These are phyloP conservation scores for Plasmodium cynomolgi DNA, from an alignment of 169 alveolate species.

Conservation along the genomic window DNA sequence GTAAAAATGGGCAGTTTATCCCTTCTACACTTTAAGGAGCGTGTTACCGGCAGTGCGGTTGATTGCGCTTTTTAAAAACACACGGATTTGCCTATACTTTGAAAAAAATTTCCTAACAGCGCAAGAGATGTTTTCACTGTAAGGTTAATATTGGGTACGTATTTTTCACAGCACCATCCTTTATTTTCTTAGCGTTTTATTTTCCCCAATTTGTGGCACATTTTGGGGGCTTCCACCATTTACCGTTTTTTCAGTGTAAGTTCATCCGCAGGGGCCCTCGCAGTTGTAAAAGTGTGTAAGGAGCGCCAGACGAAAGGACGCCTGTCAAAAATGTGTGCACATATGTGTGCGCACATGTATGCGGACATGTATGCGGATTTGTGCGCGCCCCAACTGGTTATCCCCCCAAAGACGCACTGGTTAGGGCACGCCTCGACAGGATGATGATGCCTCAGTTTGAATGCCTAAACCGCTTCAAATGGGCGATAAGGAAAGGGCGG, in stretches of 20 bases:
- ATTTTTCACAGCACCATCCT: not conserved
- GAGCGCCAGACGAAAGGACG: not conserved
- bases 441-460: conserved; percentile 2
- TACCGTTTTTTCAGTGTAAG: not conserved
- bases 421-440: not conserved
- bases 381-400: not conserved
- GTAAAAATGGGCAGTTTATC: not conserved
- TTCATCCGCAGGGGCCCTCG: not conserved
- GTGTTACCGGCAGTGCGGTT: not conserved
- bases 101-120: not conserved
- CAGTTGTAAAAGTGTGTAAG: not conserved
- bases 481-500: not conserved
- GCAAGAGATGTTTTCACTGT: not conserved
- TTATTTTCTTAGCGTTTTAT: not conserved
- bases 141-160: not conserved
- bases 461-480: not conserved
- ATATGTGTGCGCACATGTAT: not conserved
- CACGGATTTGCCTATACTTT: not conserved
- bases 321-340: not conserved
- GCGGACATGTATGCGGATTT: not conserved
- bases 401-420: not conserved
- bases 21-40: not conserved
- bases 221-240: not conserved
- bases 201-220: not conserved
- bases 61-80: not conserved